phyloP scores from a whole-genome alignment of 2,329 filamentous ascomycete genomes.

The Massarina eburnea region DNA sequence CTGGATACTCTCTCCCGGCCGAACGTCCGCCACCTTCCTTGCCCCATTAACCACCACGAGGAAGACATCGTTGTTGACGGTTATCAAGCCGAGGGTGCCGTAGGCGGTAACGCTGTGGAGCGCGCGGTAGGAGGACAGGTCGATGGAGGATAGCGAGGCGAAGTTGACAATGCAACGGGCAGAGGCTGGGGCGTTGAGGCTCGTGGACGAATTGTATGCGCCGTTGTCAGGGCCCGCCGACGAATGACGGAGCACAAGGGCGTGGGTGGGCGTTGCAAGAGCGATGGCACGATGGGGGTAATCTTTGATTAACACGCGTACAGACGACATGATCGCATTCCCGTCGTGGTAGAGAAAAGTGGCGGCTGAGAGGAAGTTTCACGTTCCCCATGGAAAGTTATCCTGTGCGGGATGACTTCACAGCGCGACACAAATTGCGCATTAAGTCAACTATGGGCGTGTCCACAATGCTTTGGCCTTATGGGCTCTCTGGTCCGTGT shows the following conservation, averaged over 20 bases:
- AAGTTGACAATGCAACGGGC: slow-evolving; percentile 88
- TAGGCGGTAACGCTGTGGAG: slow-evolving; percentile 74
- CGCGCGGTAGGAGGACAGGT: slow-evolving; percentile 75
- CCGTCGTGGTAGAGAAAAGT: background rate
- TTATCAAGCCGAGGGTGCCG: slow-evolving; percentile 86
- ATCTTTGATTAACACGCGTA: slow-evolving; percentile 82
- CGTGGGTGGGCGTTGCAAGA: slow-evolving; percentile 76
- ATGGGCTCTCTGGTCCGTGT: too few species aligned
- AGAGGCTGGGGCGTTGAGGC: slow-evolving; percentile 41
- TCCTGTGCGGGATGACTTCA: slow-evolving; percentile 23
- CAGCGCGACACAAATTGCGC: slow-evolving; percentile 8
- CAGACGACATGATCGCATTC: slow-evolving; percentile 48
- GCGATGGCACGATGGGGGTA: slow-evolving; percentile 85
- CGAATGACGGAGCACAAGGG: slow-evolving; percentile 81
- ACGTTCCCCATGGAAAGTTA: background rate
- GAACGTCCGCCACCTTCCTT: slow-evolving; percentile 74
- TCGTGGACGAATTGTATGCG: slow-evolving; percentile 53
- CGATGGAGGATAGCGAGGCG: slow-evolving; percentile 61
- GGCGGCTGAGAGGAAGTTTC: background rate
- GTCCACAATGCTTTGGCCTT: too few species aligned
- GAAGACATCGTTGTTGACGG: slow-evolving; percentile 82
- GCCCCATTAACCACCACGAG: slow-evolving; percentile 84
- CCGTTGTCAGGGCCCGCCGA: slow-evolving; percentile 60
- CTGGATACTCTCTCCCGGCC: slow-evolving; percentile 86
- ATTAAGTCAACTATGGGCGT: too few species aligned